phyloP scores from a whole-genome alignment of 2,329 filamentous ascomycete species.

The Aspergillus ustus region DNA sequence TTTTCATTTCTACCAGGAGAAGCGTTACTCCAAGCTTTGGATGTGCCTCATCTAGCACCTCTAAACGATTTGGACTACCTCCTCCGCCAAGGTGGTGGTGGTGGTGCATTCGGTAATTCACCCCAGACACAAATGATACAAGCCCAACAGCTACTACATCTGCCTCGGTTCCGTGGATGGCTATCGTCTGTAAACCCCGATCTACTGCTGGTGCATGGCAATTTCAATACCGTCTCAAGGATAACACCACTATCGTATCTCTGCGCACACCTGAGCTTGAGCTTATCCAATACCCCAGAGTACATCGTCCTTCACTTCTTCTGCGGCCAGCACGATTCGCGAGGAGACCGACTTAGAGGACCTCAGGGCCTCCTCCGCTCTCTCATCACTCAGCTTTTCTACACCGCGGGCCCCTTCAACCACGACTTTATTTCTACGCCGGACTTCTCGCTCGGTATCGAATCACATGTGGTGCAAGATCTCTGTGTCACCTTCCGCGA shows the following conservation, averaged over 20 bases:
- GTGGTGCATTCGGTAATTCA: background rate
- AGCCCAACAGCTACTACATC: background rate
- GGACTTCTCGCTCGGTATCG: background rate
- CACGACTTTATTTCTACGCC: background rate
- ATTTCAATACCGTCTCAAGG: background rate
- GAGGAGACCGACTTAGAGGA: background rate
- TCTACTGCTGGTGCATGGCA: background rate
- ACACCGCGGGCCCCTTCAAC: background rate
- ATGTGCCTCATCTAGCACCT: background rate
- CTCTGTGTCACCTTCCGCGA: background rate
- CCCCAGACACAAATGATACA: background rate
- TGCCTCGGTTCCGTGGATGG: background rate
- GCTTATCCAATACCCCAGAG: background rate
- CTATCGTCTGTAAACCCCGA: background rate
- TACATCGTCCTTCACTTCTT: background rate
- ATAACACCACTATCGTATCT: background rate
- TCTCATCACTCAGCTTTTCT: background rate
- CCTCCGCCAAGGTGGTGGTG: background rate
- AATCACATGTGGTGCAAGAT: background rate
- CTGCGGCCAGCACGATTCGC: slow-evolving; percentile 1
- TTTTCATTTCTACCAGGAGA: background rate
- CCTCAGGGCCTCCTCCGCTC: slow-evolving; percentile 1
- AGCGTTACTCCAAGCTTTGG: background rate
- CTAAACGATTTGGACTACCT: background rate
- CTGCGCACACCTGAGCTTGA: background rate